Base-by-base conservation (phyloP, 2,329 filamentous ascomycete genomes). In the Neocucurbitaria cava region DNA sequence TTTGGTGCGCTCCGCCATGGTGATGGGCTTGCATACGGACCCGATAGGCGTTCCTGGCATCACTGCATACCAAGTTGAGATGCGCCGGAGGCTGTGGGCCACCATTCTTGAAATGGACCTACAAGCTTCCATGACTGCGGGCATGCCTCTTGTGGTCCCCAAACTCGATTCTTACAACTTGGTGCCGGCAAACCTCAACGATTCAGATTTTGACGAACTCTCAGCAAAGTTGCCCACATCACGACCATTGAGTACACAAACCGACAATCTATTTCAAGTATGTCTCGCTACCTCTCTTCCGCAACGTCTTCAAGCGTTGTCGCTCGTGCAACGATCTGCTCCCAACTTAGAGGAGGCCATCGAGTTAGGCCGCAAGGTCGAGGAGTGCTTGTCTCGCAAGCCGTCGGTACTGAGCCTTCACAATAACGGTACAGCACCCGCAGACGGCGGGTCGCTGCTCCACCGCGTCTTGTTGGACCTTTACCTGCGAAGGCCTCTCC, bases 81-180 rank as follows among this genome's bases (percentile, higher is more conserved):
- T 79, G 65, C 76, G 77, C 15, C 73, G 78, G 17, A 71, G 78
- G n/a, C 49, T 80, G 3, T 81, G 78, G 78, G 70, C 73, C n/a
- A 78, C 78, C 0, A 73, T 80, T 8, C 51, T 79, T 10, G 77
- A 81, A 54, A 56, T 79, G 24, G 75, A 77, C 44, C 53, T 80
- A 18, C 66, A 70, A 45, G 50, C 61, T 15, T 66, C 64, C 2
- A 60, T 68, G 53, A 52, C 53, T 33, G 54, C 51, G 2, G 61
- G 61, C 3, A 61, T 64, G 55, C 61, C 65, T n/a, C 36, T 59
- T 5, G 45, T 60, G 17, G 40, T 56, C 17, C 54, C 61, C 17
- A 58, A 64, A 5, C 33, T 65, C 13, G 47, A 47, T 20, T 46
- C 44, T 3, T 45, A 43, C 30, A 42, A 49, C 18, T 41, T 64